phyloP scores from a whole-genome alignment of 176 grass and related monocot species.

The Triticum timopheevii region DNA sequence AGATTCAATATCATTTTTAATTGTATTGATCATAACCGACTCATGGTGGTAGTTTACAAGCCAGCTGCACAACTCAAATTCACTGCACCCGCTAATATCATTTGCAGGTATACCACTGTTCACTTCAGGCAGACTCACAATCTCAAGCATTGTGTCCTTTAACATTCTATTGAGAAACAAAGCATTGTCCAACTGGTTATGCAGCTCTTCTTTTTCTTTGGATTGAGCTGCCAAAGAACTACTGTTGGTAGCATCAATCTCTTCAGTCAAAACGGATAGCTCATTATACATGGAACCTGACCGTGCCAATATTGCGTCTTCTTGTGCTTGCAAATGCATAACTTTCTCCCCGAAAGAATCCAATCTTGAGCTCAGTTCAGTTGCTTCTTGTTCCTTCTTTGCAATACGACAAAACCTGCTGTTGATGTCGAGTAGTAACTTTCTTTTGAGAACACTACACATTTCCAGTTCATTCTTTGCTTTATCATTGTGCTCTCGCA shows the following conservation, averaged over 20 bases:
- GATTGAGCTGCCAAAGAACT: constrained; percentile 47
- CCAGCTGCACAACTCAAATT: constrained; percentile 44
- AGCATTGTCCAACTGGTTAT: constrained; percentile 42
- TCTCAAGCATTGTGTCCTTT: constrained; percentile 33
- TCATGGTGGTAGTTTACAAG: constrained; percentile 45
- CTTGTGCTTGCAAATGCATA: constrained; percentile 72
- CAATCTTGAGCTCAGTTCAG: constrained; percentile 56
- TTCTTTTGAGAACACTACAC: constrained; percentile 86
- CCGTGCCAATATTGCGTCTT: constrained; percentile 78
- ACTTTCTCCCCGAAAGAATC: constrained; percentile 74
- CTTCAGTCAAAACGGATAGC: constrained; percentile 56
- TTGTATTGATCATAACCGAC: constrained; percentile 30
- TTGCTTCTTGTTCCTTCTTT: constrained; percentile 83
- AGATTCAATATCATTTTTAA: constrained; percentile 58
- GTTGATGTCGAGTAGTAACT: constrained; percentile 84
- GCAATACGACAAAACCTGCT: constrained; percentile 72
- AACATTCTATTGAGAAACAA: constrained; percentile 43
- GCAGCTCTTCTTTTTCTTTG: constrained; percentile 63
- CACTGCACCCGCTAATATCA: constrained; percentile 21
- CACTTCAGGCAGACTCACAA: constrained; percentile 32
- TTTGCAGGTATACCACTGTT: background rate
- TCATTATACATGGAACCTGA: constrained; percentile 76
- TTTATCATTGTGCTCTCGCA: constrained; percentile 75
- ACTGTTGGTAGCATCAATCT: constrained; percentile 70
- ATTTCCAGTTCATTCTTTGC: constrained; percentile 78